Base-by-base conservation (phyloP, 768 basidiomycete genomes). In the Tylopilus subfusipes region DNA sequence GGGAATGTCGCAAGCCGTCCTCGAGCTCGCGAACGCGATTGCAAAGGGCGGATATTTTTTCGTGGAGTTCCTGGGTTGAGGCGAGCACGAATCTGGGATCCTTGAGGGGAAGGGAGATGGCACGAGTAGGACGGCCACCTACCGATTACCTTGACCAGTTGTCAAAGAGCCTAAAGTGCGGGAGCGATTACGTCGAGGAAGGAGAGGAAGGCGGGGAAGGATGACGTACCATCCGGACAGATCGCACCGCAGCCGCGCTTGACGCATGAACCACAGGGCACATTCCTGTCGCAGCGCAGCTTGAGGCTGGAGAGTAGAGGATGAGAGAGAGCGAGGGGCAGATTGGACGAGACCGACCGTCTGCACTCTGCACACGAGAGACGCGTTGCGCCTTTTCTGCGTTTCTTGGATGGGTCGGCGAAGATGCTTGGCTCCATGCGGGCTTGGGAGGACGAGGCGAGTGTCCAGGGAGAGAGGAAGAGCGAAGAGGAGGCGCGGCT, bases 101-200 rank as follows among this genome's bases (percentile, higher is more conserved):
- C 10, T 4, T 46, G 25, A 60, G 58, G 39, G 22, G 44, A 42
- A 21, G 14, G 39, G n/a, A 50, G 10, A 18, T n/a, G 42, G 21
- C 0, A 16, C 24, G 48, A 46, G 46, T 0, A 36, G 2, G 30
- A 19, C 25, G 31, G 50, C 57, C 29, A 63, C 73, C 45, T 60
- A 86, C 87, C 86, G 82, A 76, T 89, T 90, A 16, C 88, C 89
- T 69, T 89, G 85, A 9, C 89, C 89, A 44, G 89, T 90, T 11
- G 88, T 90, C 42, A 90, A 73, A 12, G 87, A 88, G 48, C 88
- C 87, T 88, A 75, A 27, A 14, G 30, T 22, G 42, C 54, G 60
- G 43, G 42, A 29, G 48, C 48, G 49, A 64, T 63, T 48, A 63
- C 56, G 55, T 56, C 52, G 62, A 47, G 57, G 53, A 50, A 53